Conservation (phyloP, 805 yeast species). For the Pichia occidentalis region DNA sequence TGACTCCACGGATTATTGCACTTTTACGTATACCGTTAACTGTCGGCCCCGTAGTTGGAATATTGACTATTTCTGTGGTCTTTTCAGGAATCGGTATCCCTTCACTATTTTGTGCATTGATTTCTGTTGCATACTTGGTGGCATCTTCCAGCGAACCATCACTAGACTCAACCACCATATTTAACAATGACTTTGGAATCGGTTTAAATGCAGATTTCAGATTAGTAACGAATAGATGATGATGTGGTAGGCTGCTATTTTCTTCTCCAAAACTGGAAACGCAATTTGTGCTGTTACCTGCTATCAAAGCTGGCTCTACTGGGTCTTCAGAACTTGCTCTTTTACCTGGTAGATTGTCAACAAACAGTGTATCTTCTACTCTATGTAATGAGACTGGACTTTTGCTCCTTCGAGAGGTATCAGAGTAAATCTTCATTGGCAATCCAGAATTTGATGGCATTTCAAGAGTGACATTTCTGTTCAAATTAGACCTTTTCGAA, state of each 20-base stretch:
- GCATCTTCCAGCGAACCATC: slow-evolving; percentile 58
- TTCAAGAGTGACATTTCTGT: background rate
- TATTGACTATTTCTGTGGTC: slow-evolving; percentile 51
- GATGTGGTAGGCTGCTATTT: slow-evolving; percentile 37
- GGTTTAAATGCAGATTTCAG: slow-evolving; percentile 31
- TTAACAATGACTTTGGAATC: slow-evolving; percentile 28
- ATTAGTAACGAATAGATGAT: slow-evolving; percentile 19
- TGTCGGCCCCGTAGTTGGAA: slow-evolving; percentile 38
- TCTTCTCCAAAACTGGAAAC: too few relatives aligned
- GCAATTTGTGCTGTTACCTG: background rate
- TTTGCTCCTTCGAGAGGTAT: background rate
- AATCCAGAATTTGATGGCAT: background rate
- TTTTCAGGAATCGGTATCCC: slow-evolving; percentile 59
- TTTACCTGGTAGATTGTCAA: background rate
- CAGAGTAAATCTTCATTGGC: slow-evolving; percentile 8
- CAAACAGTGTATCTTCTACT: slow-evolving; percentile 8
- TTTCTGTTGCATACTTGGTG: slow-evolving; percentile 62
- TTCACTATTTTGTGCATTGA: slow-evolving; percentile 54
- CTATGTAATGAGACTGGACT: slow-evolving; percentile 9
- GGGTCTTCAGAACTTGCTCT: background rate
- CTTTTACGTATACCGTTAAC: slow-evolving; percentile 29
- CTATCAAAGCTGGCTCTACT: background rate
- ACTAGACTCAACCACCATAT: slow-evolving; percentile 53
- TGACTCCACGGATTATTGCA: slow-evolving; percentile 31
- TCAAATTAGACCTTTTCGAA: background rate